phyloP scores from a whole-genome alignment of 202 grass and related monocot species.

The Hordeum pubiflorum region DNA sequence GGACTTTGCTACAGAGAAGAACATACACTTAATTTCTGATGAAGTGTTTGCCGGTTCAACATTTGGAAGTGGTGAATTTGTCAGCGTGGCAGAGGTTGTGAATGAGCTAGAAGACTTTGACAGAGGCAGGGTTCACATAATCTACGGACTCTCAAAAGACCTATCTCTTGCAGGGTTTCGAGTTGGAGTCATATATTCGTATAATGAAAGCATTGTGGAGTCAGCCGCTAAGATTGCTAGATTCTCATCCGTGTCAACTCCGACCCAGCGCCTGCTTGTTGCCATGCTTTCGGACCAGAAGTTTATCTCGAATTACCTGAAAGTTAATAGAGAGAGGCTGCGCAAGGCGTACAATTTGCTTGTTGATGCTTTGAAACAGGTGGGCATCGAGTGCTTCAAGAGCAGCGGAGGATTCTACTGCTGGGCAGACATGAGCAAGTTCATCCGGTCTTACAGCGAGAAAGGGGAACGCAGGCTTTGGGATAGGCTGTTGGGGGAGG shows the following conservation, averaged over 20 bases:
- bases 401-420: slow-evolving; percentile 88
- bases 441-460: slow-evolving; percentile 78
- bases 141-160: slow-evolving; percentile 90
- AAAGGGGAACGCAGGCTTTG: slow-evolving; percentile 86
- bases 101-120: slow-evolving; percentile 63
- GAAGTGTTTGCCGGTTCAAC: slow-evolving; percentile 92
- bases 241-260: slow-evolving; percentile 81
- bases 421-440: slow-evolving; percentile 97
- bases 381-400: slow-evolving; percentile 75
- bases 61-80: slow-evolving; percentile 57
- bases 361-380: slow-evolving; percentile 53
- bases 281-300: slow-evolving; percentile 82
- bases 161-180: slow-evolving; percentile 73
- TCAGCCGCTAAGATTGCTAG: slow-evolving; percentile 79
- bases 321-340: slow-evolving; percentile 56
- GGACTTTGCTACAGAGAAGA: slow-evolving; percentile 71
- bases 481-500: slow-evolving; percentile 70
- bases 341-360: slow-evolving; percentile 54
- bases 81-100: slow-evolving; percentile 62
- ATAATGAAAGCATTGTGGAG: slow-evolving; percentile 60
- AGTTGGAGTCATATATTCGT: slow-evolving; percentile 82
- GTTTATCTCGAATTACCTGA: slow-evolving; percentile 72
- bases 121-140: slow-evolving; percentile 85
- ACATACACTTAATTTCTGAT: slow-evolving; percentile 96
- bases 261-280: slow-evolving; percentile 58